Conservation (phyloP, 257 asterid species). For the Coffea canephora region DNA sequence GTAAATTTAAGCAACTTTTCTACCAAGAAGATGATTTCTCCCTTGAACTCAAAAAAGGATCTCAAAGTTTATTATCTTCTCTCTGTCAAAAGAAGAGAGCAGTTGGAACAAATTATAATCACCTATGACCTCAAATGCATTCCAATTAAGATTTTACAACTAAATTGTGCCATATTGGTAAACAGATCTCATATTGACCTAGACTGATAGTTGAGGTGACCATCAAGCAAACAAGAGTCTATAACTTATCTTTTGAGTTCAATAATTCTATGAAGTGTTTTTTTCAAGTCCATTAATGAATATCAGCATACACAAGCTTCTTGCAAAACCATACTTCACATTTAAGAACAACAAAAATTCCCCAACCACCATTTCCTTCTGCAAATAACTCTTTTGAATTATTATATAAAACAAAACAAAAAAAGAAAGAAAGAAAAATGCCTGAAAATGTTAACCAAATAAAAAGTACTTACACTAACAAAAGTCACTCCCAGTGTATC, state of each 20-base stretch:
- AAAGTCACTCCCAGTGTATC: neutral
- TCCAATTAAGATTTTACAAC: neutral
- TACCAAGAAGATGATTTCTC: neutral
- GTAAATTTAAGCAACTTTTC: neutral
- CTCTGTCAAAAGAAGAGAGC: neutral
- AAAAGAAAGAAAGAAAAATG: neutral
- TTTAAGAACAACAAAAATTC: neutral
- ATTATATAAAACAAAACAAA: neutral
- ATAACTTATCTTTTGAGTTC: neutral
- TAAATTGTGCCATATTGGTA: neutral
- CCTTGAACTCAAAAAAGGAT: no score
- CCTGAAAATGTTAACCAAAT: neutral
- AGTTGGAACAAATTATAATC: neutral
- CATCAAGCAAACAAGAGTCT: neutral
- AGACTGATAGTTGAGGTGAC: neutral
- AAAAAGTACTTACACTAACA: conserved; percentile 4
- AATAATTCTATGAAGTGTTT: no score
- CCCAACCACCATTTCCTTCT: neutral
- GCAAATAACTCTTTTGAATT: neutral
- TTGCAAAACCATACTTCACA: neutral
- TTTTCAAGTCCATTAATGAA: neutral
- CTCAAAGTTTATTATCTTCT: neutral
- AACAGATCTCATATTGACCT: neutral
- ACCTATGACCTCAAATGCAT: neutral
- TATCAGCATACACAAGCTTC: neutral